Conservation (phyloP, 176 grass and related monocot species). For the Avena atlantica region DNA sequence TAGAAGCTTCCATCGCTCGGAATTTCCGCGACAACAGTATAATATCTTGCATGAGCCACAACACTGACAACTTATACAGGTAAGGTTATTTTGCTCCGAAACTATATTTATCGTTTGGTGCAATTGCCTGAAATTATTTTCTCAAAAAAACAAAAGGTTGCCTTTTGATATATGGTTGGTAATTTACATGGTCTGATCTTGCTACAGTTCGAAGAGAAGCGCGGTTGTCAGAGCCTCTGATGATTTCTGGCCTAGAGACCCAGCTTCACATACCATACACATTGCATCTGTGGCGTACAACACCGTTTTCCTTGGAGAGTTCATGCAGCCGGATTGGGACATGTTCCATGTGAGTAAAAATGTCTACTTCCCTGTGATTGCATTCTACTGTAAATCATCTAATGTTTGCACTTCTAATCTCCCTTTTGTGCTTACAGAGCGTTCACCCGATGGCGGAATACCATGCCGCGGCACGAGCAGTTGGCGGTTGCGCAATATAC, state of each 20-base stretch:
- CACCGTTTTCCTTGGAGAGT: constrained; percentile 74
- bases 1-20: constrained; percentile 71
- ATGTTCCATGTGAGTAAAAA: constrained; percentile 89
- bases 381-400: no score
- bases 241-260: constrained; percentile 87
- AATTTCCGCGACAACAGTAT: constrained; percentile 82
- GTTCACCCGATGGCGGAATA: constrained; percentile 73
- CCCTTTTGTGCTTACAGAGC: constrained; percentile 43
- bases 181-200: constrained; percentile 27
- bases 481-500: constrained; percentile 84
- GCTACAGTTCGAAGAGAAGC: constrained; percentile 64
- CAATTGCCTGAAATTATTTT: not conserved
- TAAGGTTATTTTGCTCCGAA: not conserved
- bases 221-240: constrained; percentile 88
- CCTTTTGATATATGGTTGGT: not conserved
- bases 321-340: constrained; percentile 92
- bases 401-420: not conserved
- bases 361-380: not conserved
- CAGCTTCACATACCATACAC: constrained; percentile 81
- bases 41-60: constrained; percentile 97
- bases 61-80: constrained; percentile 85
- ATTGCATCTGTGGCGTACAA: constrained; percentile 84
- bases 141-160: no score
- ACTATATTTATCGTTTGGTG: not conserved
- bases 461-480: constrained; percentile 71